Evolutionary conservation across 2,329 filamentous ascomycete species (phyloP), one percentile per base, ranked within the genome.

Genomic region (Xylaria sp.): DNA sequence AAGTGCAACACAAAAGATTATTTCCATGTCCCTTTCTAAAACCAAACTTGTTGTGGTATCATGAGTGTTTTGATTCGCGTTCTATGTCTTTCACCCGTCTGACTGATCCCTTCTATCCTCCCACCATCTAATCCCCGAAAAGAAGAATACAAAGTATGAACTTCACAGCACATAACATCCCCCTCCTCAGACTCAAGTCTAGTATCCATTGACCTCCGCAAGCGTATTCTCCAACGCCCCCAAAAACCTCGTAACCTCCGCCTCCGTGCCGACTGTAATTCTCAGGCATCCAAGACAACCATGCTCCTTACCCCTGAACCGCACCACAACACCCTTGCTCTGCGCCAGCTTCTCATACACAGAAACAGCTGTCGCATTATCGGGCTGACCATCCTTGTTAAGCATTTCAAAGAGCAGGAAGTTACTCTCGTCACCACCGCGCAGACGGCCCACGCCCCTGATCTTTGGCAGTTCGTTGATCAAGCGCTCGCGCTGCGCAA

Each of bases 331-430:
- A 0, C 93, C 92, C 72, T 86, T 87, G 47, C 85, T 83, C 79
- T 96, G 91, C 0, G 94, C 94, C 68, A 99, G 80, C 35, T 79
- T 80, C 76, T 95, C 86, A 73, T 99, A 99, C 6, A 93, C 88
- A 9, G 84, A 85, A 69, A 92, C 74, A 13, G 94, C 94, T 1
- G 84, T 83, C 53, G 79, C 78, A 67, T 97, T 99, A 70, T 91
- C 89, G 1, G 94, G 89, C 71, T 86, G 79, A 0, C 90, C 91
- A 1, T 82, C 76, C 18, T 77, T 76, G 70, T 95, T 84, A 37
- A 96, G 78, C 70, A 99, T 90, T 79, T 97, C 91, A 59, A 91
- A 92, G 7, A 99, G 82, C 69, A 99, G 68, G 72, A 97, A 99
- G 73, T 99, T 99, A 64, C 90, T 89, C 59, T 86, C 88, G 1